phyloP scores from a whole-genome alignment of 176 grass and related monocot species.

The Carex littledalei region DNA sequence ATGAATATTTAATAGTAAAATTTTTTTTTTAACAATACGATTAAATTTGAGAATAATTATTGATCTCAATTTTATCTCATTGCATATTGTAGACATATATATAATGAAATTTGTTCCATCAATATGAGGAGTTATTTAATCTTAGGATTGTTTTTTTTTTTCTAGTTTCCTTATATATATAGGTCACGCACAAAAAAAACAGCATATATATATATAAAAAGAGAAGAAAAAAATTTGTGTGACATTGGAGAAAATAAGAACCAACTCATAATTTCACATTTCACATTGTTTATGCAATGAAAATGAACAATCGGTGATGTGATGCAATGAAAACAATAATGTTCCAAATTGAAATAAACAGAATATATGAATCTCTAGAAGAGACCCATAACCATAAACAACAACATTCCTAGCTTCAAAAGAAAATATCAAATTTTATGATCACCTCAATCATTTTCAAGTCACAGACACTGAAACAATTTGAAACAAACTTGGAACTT shows the following conservation, averaged over 20 bases:
- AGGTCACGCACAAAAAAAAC: neutral
- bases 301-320: neutral
- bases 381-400: neutral
- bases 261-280: neutral
- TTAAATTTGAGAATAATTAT: too few relatives aligned
- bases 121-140: too few relatives aligned
- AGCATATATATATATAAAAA: neutral
- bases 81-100: too few relatives aligned
- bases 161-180: neutral
- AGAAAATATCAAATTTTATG: slow-evolving; percentile 5
- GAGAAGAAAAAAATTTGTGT: neutral
- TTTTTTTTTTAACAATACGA: too few relatives aligned
- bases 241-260: neutral
- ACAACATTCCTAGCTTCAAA: neutral
- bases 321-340: neutral
- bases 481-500: slow-evolving; percentile 9
- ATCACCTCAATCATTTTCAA: neutral
- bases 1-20: too few relatives aligned
- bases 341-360: neutral
- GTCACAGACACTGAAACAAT: neutral
- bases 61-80: too few relatives aligned
- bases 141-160: neutral
- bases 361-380: neutral
- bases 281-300: neutral
- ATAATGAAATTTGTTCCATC: too few relatives aligned